These are phyloP conservation scores for Teratosphaeria epicoccoides DNA, from an alignment of 2,329 filamentous ascomycete species.

Conservation along the genomic window DNA sequence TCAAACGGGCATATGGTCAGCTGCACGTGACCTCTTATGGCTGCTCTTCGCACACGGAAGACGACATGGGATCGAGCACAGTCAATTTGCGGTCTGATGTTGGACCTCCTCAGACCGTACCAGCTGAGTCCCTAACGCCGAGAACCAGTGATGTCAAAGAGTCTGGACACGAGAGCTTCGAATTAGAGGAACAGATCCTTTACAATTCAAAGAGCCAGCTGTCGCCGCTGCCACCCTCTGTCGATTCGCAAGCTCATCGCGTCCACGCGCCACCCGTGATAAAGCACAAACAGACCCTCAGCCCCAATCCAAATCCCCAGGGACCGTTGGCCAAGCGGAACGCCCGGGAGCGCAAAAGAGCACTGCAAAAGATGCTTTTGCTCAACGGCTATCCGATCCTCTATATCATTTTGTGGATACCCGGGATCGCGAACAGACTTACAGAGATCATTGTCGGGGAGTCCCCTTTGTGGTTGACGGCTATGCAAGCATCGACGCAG, in stretches of 20 bases:
- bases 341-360: neutral
- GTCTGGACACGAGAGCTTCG: neutral
- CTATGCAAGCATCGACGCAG: neutral
- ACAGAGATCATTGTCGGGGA: neutral
- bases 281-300: neutral
- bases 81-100: neutral
- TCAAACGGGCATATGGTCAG: neutral
- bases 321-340: neutral
- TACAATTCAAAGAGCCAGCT: too few species aligned
- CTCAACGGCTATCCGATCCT: neutral
- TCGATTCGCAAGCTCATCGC: neutral
- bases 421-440: neutral
- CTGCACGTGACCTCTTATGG: neutral
- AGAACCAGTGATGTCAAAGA: neutral
- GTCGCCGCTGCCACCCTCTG: too few species aligned
- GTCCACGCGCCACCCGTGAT: neutral
- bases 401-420: neutral
- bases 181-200: too few species aligned
- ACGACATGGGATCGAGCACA: neutral
- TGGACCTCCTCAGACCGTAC: neutral
- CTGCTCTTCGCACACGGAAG: neutral
- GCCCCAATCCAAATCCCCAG: neutral
- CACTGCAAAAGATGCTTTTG: neutral
- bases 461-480: neutral
- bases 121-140: neutral